A percentile compares a stretch with the other conserved stretches of the same genome.
Conservation (phyloP, 2,329 filamentous ascomycete genomes). For the Alternaria atra region DNA sequence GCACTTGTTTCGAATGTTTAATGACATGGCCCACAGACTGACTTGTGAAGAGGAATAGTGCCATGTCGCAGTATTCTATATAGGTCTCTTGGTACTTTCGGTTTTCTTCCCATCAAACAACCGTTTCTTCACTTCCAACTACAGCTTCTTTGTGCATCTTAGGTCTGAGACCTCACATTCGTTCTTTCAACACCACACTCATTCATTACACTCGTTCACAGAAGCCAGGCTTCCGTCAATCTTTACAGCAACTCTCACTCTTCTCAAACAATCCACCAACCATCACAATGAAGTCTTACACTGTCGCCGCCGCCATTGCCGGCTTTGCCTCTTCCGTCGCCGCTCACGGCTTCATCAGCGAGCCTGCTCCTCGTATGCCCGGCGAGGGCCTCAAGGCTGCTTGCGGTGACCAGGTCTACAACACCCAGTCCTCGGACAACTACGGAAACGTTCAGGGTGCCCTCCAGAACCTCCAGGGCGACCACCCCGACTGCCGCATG, state of each 20-base stretch:
- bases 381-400: slow-evolving; percentile 61
- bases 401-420: slow-evolving; percentile 64
- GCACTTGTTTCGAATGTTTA: slow-evolving; percentile 47
- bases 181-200: slow-evolving; percentile 41
- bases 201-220: slow-evolving; percentile 41
- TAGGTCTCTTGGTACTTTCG: slow-evolving; percentile 18
- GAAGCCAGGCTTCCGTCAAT: slow-evolving; percentile 47
- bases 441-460: slow-evolving; percentile 67
- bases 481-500: slow-evolving; percentile 63
- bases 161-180: slow-evolving; percentile 53
- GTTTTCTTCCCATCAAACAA: slow-evolving; percentile 24
- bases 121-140: slow-evolving; percentile 33
- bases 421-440: slow-evolving; percentile 63
- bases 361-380: slow-evolving; percentile 60
- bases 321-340: slow-evolving; percentile 58
- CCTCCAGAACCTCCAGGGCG: slow-evolving; percentile 56
- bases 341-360: slow-evolving; percentile 63
- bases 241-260: slow-evolving; percentile 25
- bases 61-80: slow-evolving; percentile 27
- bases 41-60: slow-evolving; percentile 22
- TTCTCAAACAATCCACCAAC: slow-evolving; percentile 24
- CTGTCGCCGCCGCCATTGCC: slow-evolving; percentile 53
- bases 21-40: slow-evolving; percentile 46
- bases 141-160: slow-evolving; percentile 37
- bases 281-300: slow-evolving; percentile 55